Base-by-base conservation (phyloP, 202 grass and related monocot species). In the Brachypodium distachyon region DNA sequence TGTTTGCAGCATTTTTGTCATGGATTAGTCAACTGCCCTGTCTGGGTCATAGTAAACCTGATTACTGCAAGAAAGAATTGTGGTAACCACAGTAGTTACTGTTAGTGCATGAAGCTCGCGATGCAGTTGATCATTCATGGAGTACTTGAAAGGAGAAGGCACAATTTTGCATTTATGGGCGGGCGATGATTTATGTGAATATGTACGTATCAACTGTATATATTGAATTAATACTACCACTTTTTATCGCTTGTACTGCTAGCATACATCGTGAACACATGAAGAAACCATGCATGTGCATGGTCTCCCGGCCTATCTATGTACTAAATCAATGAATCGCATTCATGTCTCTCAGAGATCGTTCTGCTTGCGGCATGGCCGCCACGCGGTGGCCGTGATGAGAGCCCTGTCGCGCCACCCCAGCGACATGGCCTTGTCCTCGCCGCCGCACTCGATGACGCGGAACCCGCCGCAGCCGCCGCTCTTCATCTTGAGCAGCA, bases 401-500 rank as follows among this genome's bases (percentile, higher is more conserved):
- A 97, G 86, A 9, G 46, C 40, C 43, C 72, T 57, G 26, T 91
- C 88, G 23, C 85, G 74, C 94, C 91, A 93, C 67, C 70, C 78
- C 67, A 97, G 79, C 26, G 83, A 82, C 66, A 93, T 86, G 37
- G 77, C 81, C 44, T 12, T 52, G 21, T 74, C 76, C 56, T 72
- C 81, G 37, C 70, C 88, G 58, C 34, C 74, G 71, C 25, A 66
- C 71, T 81, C 79, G 12, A 81, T n/a, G 46, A 88, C 83, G 5
- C 62, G 77, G 67, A 97, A 97, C 26, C 86, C 75, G 26, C 73
- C 69, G 56, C 84, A 40, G 11, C 79, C 66, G 41, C 85, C 85
- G 80, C 83, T 90, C 77, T 93, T 97, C 46, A 97, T 93, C 84
- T 88, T 97, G 9, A 97, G 74, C 34, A 97, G 84, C 31, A 97